Evolutionary conservation across 108 stramenopile genomes (phyloP).

Genomic region (Ochromonas danica): DNA sequence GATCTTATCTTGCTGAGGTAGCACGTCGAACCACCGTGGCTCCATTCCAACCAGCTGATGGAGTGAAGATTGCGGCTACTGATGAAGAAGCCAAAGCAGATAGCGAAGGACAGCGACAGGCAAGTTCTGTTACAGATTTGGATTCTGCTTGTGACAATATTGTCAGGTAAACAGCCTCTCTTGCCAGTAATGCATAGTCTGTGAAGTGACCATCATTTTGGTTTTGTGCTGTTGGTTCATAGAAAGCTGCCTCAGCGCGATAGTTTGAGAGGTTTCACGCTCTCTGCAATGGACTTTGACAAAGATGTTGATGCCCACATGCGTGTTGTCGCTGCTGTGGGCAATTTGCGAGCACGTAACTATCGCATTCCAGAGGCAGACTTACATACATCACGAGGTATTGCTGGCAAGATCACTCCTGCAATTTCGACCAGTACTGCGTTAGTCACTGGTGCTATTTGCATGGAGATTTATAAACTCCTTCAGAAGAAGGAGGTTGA

Average conservation of each 20-base stretch:
- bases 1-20: conserved; percentile 65
- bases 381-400: conserved; percentile 90
- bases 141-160: too few relatives aligned
- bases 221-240: too few relatives aligned
- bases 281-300: conserved; percentile 90
- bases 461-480: conserved; percentile 94
- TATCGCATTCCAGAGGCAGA: conserved; percentile 95
- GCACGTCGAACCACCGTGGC: too few relatives aligned
- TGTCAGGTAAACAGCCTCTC: too few relatives aligned
- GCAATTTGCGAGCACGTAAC: conserved; percentile 90
- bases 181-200: too few relatives aligned
- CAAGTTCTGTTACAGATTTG: conserved; percentile 11
- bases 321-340: conserved; percentile 90
- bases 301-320: conserved; percentile 96
- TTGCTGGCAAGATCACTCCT: conserved; percentile 97
- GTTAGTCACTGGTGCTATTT: conserved; percentile 90
- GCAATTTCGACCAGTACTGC: conserved; percentile 99
- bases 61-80: conserved; percentile 93
- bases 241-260: conserved; percentile 8
- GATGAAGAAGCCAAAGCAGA: conserved; percentile 66
- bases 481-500: conserved; percentile 84
- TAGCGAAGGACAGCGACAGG: conserved; percentile 72
- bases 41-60: conserved; percentile 82
- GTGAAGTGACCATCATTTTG: too few relatives aligned
- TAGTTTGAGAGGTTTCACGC: conserved; percentile 64